These are phyloP conservation scores for Plasmodium gaboni DNA, from an alignment of 169 alveolate genomes.

Conservation along the genomic window DNA sequence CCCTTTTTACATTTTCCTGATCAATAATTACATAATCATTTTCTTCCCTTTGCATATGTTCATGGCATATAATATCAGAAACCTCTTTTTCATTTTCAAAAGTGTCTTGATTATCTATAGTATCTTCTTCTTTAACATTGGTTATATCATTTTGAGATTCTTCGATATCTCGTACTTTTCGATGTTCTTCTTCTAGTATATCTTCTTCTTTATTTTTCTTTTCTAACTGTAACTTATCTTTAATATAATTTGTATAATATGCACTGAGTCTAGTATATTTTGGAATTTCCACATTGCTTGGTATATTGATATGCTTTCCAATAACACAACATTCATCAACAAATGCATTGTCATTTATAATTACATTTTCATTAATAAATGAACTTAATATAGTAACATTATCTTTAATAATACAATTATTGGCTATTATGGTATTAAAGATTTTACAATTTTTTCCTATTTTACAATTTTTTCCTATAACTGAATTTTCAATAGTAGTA, in stretches of 20 bases:
- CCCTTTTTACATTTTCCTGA: neutral
- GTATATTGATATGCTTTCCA: constrained; percentile 62
- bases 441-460: constrained; percentile 71
- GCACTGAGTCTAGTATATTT: constrained; percentile 47
- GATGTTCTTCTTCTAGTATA: neutral
- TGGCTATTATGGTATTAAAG: constrained; percentile 49
- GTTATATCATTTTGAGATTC: too few relatives aligned
- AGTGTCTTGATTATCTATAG: too few relatives aligned
- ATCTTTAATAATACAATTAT: constrained; percentile 30
- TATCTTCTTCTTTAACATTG: too few relatives aligned
- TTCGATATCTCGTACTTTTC: too few relatives aligned
- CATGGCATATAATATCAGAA: neutral
- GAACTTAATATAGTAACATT: constrained; percentile 60
- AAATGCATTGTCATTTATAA: constrained; percentile 30
- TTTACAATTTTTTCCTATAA: constrained; percentile 73
- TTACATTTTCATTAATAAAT: constrained; percentile 43
- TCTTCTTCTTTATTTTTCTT: constrained; percentile 5
- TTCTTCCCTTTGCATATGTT: constrained; percentile 1
- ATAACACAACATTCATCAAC: constrained; percentile 69
- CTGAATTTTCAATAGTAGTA: constrained; percentile 58
- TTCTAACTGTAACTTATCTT: constrained; percentile 8
- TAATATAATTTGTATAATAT: constrained; percentile 14
- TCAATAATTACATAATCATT: neutral
- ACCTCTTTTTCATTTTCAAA: neutral
- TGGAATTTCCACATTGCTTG: neutral